Conservation (phyloP, 164 flowering plant genomes). For the Taxillus chinensis region DNA sequence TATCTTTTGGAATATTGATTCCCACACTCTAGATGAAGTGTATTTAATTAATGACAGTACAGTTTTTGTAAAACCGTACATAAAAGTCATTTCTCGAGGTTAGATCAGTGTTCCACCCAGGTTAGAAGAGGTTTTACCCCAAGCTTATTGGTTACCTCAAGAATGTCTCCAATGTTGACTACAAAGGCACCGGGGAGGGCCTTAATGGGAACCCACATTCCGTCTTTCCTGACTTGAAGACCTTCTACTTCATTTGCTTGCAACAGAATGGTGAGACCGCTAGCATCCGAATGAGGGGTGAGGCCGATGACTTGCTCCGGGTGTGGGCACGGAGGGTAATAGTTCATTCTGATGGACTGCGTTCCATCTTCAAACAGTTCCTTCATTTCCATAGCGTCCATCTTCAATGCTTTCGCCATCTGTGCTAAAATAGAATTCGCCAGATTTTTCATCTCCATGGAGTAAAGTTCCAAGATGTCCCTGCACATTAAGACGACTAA, state of each 20-base stretch:
- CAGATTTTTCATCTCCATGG: background rate
- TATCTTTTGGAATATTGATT: too few species aligned
- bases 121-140: too few species aligned
- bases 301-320: background rate
- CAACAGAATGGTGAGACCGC: background rate
- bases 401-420: conserved; percentile 1
- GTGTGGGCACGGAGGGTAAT: background rate
- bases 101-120: too few species aligned
- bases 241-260: background rate
- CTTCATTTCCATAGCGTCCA: background rate
- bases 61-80: too few species aligned
- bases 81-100: too few species aligned
- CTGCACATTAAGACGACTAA: background rate
- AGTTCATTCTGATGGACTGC: conserved; percentile 2
- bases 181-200: background rate
- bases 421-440: background rate
- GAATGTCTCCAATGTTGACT: background rate
- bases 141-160: background rate
- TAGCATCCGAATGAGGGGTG: background rate
- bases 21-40: too few species aligned
- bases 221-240: background rate
- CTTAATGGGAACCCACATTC: background rate
- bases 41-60: too few species aligned
- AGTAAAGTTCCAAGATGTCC: conserved; percentile 1
- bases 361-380: background rate